Evolutionary conservation across 2,329 filamentous ascomycete species (phyloP).

Genomic region (Fusarium chuoi): DNA sequence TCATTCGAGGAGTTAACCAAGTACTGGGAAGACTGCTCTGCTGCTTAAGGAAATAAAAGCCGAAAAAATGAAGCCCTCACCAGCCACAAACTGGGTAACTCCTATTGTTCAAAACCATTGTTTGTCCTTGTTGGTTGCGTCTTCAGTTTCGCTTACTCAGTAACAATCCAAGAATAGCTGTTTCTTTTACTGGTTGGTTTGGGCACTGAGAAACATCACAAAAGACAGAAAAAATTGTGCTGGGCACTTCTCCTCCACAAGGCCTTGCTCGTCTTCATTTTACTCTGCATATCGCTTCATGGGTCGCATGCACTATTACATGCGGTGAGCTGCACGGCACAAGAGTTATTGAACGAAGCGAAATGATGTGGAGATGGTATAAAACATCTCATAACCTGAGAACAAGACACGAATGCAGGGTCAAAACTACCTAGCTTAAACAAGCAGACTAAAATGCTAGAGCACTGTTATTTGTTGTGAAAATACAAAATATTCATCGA

Average conservation of each 20-base stretch:
- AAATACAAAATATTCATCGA: constrained; percentile 28
- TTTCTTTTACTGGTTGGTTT: not conserved
- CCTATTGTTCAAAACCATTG: constrained; percentile 24
- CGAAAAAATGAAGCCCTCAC: constrained; percentile 18
- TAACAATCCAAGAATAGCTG: constrained; percentile 10
- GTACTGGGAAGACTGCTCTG: not conserved
- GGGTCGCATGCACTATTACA: constrained; percentile 23
- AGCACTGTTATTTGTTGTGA: constrained; percentile 19
- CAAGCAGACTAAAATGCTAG: not conserved
- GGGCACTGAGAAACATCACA: not conserved
- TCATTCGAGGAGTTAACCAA: not conserved
- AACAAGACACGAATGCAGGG: constrained; percentile 17
- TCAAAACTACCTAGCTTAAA: not conserved
- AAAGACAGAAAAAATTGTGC: constrained; percentile 17
- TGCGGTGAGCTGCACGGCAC: constrained; percentile 36
- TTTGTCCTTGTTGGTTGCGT: constrained; percentile 18
- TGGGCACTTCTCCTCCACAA: not conserved
- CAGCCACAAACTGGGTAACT: constrained; percentile 21
- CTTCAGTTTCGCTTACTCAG: constrained; percentile 4
- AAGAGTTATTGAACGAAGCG: constrained; percentile 34
- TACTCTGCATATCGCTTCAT: constrained; percentile 38
- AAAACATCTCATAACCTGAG: constrained; percentile 12
- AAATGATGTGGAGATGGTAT: constrained; percentile 37
- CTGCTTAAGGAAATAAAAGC: not conserved
- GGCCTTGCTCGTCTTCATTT: constrained; percentile 36